phyloP scores from a whole-genome alignment of 257 asterid species.

The Mitragyna speciosa region DNA sequence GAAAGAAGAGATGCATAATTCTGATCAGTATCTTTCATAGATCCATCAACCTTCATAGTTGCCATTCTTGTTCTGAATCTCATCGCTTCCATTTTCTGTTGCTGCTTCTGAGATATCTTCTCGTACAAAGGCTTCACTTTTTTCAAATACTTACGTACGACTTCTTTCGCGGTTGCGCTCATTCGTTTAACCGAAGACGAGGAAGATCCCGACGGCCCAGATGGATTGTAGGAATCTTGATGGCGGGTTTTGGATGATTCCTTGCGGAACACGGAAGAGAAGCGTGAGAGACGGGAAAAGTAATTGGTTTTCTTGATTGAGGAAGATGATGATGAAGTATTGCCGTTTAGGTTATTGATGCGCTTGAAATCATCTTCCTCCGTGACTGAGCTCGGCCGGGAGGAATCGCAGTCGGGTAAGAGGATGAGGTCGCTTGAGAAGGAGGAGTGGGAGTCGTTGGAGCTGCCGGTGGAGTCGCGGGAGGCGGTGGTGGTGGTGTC shows the following conservation, averaged over 20 bases:
- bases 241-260: constrained; percentile 21
- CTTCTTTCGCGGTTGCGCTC: constrained; percentile 67
- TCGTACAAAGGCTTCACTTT: constrained; percentile 80
- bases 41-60: constrained; percentile 21
- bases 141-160: constrained; percentile 61
- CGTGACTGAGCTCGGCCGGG: constrained; percentile 71
- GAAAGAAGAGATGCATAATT: constrained; percentile 11
- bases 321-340: neutral
- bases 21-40: neutral
- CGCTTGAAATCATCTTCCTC: constrained; percentile 64
- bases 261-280: constrained; percentile 79
- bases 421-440: constrained; percentile 42
- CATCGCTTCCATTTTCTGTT: constrained; percentile 13
- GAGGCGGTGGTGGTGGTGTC: constrained; percentile 81
- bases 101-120: constrained; percentile 47
- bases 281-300: constrained; percentile 59
- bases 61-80: no score
- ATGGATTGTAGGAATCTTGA: neutral
- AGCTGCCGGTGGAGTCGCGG: constrained; percentile 60
- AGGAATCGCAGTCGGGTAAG: constrained; percentile 53
- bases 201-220: constrained; percentile 1
- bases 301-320: constrained; percentile 35
- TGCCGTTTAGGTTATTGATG: constrained; percentile 15
- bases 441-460: constrained; percentile 57
- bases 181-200: constrained; percentile 39